These are phyloP conservation scores for Geranium rotundifolium DNA, from an alignment of 345 rosid species.

Conservation along the genomic window DNA sequence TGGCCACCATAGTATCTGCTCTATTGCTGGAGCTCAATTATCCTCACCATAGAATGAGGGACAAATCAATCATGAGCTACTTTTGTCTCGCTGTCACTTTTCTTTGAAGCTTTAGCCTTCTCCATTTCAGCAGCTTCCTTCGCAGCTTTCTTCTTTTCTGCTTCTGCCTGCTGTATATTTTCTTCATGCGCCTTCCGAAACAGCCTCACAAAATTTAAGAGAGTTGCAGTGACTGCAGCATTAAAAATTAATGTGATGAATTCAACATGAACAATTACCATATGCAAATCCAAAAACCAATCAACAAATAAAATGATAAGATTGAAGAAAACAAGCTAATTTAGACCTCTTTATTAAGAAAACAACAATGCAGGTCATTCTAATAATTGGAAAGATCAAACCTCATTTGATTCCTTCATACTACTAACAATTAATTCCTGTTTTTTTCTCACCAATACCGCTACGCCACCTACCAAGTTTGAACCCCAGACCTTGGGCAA, in stretches of 20 bases:
- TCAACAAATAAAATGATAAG: no score
- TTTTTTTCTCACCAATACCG: no score
- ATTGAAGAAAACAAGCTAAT: background rate
- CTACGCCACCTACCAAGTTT: no score
- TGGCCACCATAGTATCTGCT: slow-evolving; percentile 1
- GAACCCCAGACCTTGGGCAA: no score
- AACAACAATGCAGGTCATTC: background rate
- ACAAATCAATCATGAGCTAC: slow-evolving; percentile 26
- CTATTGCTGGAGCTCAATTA: slow-evolving; percentile 13
- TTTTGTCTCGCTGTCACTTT: slow-evolving; percentile 15
- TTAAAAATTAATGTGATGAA: slow-evolving; percentile 2
- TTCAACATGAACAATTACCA: slow-evolving; percentile 8
- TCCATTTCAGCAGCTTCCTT: slow-evolving; percentile 96
- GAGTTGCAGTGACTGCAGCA: slow-evolving; percentile 73
- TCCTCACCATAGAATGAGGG: no score
- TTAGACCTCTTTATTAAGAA: background rate
- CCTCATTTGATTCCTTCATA: background rate
- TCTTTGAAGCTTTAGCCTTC: slow-evolving; percentile 65
- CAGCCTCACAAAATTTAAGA: slow-evolving; percentile 69
- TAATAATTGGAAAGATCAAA: background rate
- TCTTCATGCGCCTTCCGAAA: slow-evolving; percentile 95
- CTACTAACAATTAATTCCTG: background rate
- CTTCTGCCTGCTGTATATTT: slow-evolving; percentile 73
- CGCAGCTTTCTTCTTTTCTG: slow-evolving; percentile 82
- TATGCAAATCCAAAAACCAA: no score